Percentiles rank a stretch among this genome's conserved stretches.
These are phyloP conservation scores for Calycina herbarum DNA, from an alignment of 2,329 filamentous ascomycete genomes.

Conservation along the genomic window DNA sequence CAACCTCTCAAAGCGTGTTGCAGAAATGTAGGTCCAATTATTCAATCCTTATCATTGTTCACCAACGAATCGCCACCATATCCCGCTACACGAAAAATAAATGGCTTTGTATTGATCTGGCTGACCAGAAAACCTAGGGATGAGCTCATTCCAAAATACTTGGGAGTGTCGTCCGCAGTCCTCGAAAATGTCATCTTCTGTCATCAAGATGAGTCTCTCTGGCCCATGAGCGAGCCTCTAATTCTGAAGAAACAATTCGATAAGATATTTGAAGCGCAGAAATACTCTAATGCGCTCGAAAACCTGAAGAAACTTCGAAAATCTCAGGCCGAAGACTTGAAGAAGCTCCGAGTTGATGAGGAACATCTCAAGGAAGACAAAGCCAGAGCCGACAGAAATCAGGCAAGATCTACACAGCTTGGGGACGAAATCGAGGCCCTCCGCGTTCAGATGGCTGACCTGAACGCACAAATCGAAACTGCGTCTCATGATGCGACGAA, in stretches of 20 bases:
- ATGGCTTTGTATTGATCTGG: background rate
- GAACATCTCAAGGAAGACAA: conserved; percentile 80
- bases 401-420: conserved; percentile 65
- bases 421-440: conserved; percentile 64
- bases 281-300: conserved; percentile 96
- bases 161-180: conserved; percentile 87
- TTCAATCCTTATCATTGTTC: background rate
- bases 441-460: conserved; percentile 56
- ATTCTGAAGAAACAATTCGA: conserved; percentile 92
- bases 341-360: conserved; percentile 71
- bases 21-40: conserved; percentile 58
- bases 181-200: conserved; percentile 97
- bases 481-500: conserved; percentile 56
- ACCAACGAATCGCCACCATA: background rate
- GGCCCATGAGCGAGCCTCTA: conserved; percentile 88
- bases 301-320: conserved; percentile 88
- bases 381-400: conserved; percentile 72
- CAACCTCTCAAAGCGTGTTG: conserved; percentile 75
- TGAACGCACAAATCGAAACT: conserved; percentile 61
- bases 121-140: conserved; percentile 40
- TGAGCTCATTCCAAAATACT: conserved; percentile 76
- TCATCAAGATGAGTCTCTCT: conserved; percentile 95
- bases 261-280: conserved; percentile 94
- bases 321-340: conserved; percentile 74
- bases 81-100: too few species aligned